Conservation (phyloP, 2,329 filamentous ascomycete species). For the Phialophora chinensis region DNA sequence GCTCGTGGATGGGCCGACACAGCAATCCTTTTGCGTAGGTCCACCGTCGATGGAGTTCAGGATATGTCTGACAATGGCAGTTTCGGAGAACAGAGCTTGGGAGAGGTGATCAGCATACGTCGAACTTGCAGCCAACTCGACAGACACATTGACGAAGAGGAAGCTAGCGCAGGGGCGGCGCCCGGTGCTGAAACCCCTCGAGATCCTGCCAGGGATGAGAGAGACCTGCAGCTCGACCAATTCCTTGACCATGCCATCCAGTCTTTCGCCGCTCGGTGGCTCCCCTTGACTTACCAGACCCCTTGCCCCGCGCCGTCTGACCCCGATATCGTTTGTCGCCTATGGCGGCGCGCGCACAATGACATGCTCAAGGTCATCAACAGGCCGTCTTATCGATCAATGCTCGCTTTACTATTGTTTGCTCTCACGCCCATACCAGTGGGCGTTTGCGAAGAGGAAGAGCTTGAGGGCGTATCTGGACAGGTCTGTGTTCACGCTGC, state of each 20-base stretch:
- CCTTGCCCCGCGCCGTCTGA: conserved; percentile 12
- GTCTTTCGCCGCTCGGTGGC: conserved; percentile 43
- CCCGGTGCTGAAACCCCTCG: conserved; percentile 19
- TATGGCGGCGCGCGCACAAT: conserved; percentile 48
- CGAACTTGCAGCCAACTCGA: conserved; percentile 32
- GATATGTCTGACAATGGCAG: conserved; percentile 12
- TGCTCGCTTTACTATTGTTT: conserved; percentile 50
- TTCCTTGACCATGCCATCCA: conserved; percentile 41
- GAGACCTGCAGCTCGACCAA: conserved; percentile 39
- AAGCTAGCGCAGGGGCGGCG: conserved; percentile 13
- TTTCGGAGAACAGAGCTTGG: conserved; percentile 29
- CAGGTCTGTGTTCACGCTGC: conserved; percentile 51
- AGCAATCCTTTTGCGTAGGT: conserved; percentile 52
- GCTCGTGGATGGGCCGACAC: conserved; percentile 52
- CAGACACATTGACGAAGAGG: conserved; percentile 45
- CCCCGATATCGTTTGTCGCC: conserved; percentile 35
- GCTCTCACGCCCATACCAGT: conserved; percentile 50
- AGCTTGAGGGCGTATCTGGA: conserved; percentile 49
- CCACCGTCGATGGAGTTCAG: background rate
- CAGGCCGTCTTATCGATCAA: conserved; percentile 50
- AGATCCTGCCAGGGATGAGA: conserved; percentile 27
- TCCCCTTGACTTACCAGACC: conserved; percentile 34
- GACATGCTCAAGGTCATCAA: conserved; percentile 53
- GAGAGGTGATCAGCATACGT: conserved; percentile 32
- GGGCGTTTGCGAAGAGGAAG: conserved; percentile 51